Base-by-base conservation (phyloP, 148 eudicot genomes). In the Vaccinium vitisidaea region DNA sequence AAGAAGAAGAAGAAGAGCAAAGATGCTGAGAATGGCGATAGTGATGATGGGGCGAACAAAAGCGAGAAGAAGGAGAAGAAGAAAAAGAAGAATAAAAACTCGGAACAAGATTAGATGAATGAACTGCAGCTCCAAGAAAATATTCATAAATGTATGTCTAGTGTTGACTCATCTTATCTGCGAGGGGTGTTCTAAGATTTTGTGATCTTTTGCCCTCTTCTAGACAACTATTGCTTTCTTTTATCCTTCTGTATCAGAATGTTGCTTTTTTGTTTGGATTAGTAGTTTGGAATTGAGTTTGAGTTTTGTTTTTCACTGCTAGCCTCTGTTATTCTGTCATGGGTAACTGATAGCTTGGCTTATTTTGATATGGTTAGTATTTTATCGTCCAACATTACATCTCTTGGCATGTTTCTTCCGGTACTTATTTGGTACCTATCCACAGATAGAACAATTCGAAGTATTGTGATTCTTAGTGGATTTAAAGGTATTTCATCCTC, bases 11-110 rank as follows among this genome's bases (percentile, higher is more conserved):
- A 78, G 81, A 77, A 78, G 81, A 53, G 63, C 81, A 53, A 53
- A 78, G 82, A 79, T 32, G 36, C 49, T 30, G 67, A 79, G 67
- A 55, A 55, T 54, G 82, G 53, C 4, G 87, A 63, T n/a, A 86
- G 73, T 69, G 92, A 70, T 11, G 90, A 85, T 58, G 90, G 88
- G 23, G 87, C 82, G 77, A 84, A 23, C 83, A 80, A 80, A 77
- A 92, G 94, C 55, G 90, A 90, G 89, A 90, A 92, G 90, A 89
- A 92, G 81, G 77, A 89, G 49, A 83, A 27, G 80, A 52, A 77
- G 49, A 73, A 76, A 46, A 76, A 21, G 55, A 76, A 46, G 53
- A 76, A 76, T 11, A 46, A 83, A 7, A 16, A 73, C 77, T 15
- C 21, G 5, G 77, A 73, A 36, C 49, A 73, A 39, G 77, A 39